Evolutionary conservation across 805 yeast species (phyloP).

Genomic region (Wickerhamiella occidentalis): DNA sequence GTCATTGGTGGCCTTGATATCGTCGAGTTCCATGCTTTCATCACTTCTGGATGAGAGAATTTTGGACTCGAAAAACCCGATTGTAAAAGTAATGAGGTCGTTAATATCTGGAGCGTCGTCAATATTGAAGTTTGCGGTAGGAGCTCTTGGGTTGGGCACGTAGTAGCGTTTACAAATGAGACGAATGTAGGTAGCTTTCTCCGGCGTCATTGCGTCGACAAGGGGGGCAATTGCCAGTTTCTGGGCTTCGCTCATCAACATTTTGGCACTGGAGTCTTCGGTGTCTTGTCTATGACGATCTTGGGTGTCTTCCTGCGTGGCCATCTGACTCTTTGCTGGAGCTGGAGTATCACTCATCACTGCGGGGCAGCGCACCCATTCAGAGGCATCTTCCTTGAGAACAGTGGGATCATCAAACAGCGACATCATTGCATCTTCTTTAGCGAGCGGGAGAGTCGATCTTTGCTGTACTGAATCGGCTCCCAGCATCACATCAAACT

Average conservation of each 20-base stretch:
- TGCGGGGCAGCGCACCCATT: not conserved
- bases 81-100: not conserved
- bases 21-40: not conserved
- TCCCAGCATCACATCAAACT: not conserved
- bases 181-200: not conserved
- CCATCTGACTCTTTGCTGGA: not conserved
- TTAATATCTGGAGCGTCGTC: not conserved
- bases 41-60: not conserved
- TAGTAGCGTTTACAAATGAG: not conserved
- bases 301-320: not conserved
- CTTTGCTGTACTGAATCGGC: not conserved
- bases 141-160: not conserved
- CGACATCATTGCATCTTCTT: not conserved
- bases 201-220: not conserved
- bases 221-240: not conserved
- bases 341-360: no score
- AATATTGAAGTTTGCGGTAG: not conserved
- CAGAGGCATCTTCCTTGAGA: not conserved
- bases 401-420: not conserved
- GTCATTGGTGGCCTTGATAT: not conserved
- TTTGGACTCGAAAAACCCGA: not conserved
- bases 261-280: not conserved
- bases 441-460: not conserved
- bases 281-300: not conserved
- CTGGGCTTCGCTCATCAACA: not conserved